Base-by-base conservation (phyloP, 371 early-diverging fungal species). In the Mortierella sp. region DNA sequence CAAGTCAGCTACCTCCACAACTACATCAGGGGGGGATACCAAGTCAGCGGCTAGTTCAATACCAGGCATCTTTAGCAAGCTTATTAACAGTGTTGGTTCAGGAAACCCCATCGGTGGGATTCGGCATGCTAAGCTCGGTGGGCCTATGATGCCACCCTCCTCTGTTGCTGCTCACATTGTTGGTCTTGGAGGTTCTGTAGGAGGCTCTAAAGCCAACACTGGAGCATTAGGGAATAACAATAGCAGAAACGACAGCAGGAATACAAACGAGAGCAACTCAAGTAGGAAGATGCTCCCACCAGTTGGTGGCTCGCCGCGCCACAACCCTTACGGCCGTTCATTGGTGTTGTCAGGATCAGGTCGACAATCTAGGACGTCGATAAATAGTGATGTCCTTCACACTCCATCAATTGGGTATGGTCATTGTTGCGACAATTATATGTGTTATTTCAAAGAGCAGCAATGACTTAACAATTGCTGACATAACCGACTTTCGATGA, bases 71-170 rank as follows among this genome's bases (percentile, higher is more conserved):
- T 81, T 81, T 45, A 75, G 81, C 55, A 64, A 49, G 12, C 73
- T 81, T 22, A 81, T 81, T 49, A 81, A 72, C 43, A 68, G 65
- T 22, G 76, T 81, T 28, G 81, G 68, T 9, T 66, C 66, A 18
- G 81, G 81, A 59, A 81, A 81, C 20, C 81, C 72, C 10, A 75
- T 81, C 32, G 81, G 81, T 6, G 76, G 81, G 16, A 58, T 49
- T n/a, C 72, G 66, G 20, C 72, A 81, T 75, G 81, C 76, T 1
- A 81, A 72, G 51, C 66, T 81, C 11, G 76, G 72, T 6, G 63
- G 66, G 0, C 28, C n/a, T 10, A 32, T 39, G 57, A 73, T 79
- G 79, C 75, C 80, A 1, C 73, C 81, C 11, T 81, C 81, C 2
- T 75, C 81, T 5, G 66, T 70, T 8, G 59, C 80, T 1, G 70